These are phyloP conservation scores for Populus alba DNA, from an alignment of 345 rosid species.

Conservation along the genomic window DNA sequence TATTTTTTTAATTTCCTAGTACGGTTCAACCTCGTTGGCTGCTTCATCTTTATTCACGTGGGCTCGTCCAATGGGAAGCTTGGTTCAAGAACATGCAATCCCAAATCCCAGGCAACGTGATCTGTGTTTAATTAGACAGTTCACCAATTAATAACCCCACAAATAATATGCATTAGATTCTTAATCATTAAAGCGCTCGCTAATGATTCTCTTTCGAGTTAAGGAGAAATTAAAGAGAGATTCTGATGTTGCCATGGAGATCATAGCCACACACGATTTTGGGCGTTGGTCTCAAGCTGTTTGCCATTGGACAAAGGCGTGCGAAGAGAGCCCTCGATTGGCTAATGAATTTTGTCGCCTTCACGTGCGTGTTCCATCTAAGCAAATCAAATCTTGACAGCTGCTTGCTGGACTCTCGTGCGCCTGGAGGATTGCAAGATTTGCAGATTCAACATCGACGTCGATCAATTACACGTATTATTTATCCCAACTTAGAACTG, in stretches of 20 bases:
- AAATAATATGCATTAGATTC: background rate
- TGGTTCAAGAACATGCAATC: background rate
- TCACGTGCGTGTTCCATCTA: conserved; percentile 6
- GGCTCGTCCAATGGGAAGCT: conserved; percentile 17
- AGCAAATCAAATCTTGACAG: background rate
- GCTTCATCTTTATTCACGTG: conserved; percentile 29
- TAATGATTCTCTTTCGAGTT: too few relatives aligned
- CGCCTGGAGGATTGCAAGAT: background rate
- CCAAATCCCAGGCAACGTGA: conserved; percentile 7
- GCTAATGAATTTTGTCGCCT: background rate
- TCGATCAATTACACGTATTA: background rate
- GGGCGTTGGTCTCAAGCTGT: background rate
- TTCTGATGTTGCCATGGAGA: background rate
- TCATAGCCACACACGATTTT: background rate
- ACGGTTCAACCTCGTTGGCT: conserved; percentile 19
- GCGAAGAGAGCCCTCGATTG: conserved; percentile 7
- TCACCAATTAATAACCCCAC: background rate
- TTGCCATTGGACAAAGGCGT: background rate
- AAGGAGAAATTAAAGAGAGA: too few relatives aligned
- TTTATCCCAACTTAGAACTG: background rate
- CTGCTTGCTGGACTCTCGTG: conserved; percentile 3
- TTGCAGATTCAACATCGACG: background rate
- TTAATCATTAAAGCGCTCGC: background rate
- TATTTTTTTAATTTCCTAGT: background rate
- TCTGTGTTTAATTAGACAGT: background rate